Conservation (phyloP, 257 asterid species). For the Verbascum thapsus region DNA sequence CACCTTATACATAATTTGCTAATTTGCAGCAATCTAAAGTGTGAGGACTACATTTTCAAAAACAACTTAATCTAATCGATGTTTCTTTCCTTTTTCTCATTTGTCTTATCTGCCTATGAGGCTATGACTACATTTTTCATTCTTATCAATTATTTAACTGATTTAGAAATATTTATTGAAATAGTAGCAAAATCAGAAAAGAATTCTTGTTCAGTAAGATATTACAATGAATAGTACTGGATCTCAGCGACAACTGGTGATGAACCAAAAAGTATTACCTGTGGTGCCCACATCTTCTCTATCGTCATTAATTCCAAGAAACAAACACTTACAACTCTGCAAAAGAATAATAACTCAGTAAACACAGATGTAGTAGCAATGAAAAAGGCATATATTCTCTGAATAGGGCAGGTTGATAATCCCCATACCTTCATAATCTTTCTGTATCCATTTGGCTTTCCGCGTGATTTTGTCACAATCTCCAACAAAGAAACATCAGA, state of each 20-base stretch:
- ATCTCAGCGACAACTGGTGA: conserved; percentile 15
- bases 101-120: conserved; percentile 1
- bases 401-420: conserved; percentile 23
- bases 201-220: not conserved
- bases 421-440: conserved; percentile 77
- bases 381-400: conserved; percentile 19
- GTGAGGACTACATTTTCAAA: too few relatives aligned
- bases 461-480: conserved; percentile 74
- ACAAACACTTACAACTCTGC: conserved; percentile 72
- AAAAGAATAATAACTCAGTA: conserved; percentile 30
- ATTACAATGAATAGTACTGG: conserved; percentile 17
- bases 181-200: not conserved
- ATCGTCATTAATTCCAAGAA: conserved; percentile 78
- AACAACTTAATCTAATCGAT: not conserved
- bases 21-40: too few relatives aligned
- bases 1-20: too few relatives aligned
- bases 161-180: conserved; percentile 1
- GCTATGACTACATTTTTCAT: not conserved
- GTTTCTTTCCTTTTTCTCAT: not conserved
- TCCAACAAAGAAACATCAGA: conserved; percentile 82
- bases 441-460: conserved; percentile 88
- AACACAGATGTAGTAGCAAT: conserved; percentile 14
- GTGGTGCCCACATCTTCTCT: conserved; percentile 78
- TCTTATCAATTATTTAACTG: not conserved
- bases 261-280: conserved; percentile 50